These are phyloP conservation scores for Neoconidiobolus thromboides DNA, from an alignment of 371 early-diverging fungal species.

Conservation along the genomic window DNA sequence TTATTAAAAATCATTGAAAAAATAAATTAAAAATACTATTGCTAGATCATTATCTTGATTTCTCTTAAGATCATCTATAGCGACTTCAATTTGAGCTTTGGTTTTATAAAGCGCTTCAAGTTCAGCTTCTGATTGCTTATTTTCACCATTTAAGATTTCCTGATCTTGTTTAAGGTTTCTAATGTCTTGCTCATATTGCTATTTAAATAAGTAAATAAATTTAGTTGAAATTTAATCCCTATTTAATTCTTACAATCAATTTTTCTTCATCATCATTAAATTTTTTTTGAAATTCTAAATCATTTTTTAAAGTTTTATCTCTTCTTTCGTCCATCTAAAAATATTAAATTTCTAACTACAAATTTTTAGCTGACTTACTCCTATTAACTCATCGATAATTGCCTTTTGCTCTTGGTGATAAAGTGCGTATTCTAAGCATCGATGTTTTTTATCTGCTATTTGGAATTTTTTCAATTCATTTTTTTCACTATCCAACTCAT, in stretches of 20 bases:
- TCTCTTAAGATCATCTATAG: constrained; percentile 28
- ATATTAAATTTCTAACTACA: not conserved
- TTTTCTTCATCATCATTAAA: constrained; percentile 14
- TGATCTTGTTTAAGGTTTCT: constrained; percentile 22
- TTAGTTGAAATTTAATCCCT: too few species aligned
- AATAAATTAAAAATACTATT: too few species aligned
- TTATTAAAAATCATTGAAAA: too few species aligned
- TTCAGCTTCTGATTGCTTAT: constrained; percentile 32
- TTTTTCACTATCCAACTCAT: constrained; percentile 85
- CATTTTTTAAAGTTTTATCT: constrained; percentile 20
- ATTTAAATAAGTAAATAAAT: not conserved
- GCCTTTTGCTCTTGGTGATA: constrained; percentile 46
- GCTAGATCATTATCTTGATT: not conserved
- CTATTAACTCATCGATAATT: not conserved
- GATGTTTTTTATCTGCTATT: constrained; percentile 62
- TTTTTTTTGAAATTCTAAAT: constrained; percentile 15
- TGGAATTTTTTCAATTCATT: constrained; percentile 76
- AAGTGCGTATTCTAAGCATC: constrained; percentile 82
- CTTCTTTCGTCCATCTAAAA: constrained; percentile 29
- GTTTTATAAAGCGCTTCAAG: constrained; percentile 26
- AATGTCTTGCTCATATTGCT: constrained; percentile 19
- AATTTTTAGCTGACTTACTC: not conserved
- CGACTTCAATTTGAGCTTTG: constrained; percentile 31
- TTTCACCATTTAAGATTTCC: constrained; percentile 27
- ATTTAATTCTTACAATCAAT: constrained; percentile 13